Evolutionary conservation across 2,329 filamentous ascomycete species (phyloP), one percentile per base, ranked within the genome.

Genomic region (Phoma sp.): DNA sequence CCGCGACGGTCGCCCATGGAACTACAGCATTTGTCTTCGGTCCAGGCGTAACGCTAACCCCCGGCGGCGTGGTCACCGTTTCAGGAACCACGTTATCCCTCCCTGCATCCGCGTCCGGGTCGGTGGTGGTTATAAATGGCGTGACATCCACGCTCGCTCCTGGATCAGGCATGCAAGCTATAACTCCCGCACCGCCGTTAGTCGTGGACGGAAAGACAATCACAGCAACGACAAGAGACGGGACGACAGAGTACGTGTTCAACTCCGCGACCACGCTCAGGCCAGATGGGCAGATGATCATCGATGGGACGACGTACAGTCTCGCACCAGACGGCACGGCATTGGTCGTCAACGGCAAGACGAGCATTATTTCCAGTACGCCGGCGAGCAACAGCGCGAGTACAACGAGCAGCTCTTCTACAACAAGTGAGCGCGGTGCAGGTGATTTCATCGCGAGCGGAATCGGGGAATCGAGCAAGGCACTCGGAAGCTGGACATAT

Each of bases 341-440:
- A 15, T 43, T 74, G 2, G 43, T 75, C 3, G 55, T 74, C 19
- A 67, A 75, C n/a, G 72, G 71, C 0, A 62, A 64, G 25, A 74
- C 72, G 17, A 73, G 70, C 40, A 63, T 55, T 4, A 57, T 74
- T 7, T 57, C 65, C 0, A 65, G 45, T 2, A 40, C 51, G 6
- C 70, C 70, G 0, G 68, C 67, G 27, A 69, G 61, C 29, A 72
- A 67, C 22, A 70, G 61, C 46, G 69, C 69, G 9, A 68, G 53
- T 8, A 61, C 65, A 0, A 73, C 69, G 3, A 25, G 27, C 8
- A 62, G 37, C 7, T 10, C 17, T 58, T 10, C 55, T 36, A 12
- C 22, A 21, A 43, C 52, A 24, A 51, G 46, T 15, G 52, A 55
- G 43, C 52, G 52, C 17, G 52, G 52, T 8, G 56, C 55, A n/a